Conservation (phyloP, 1,139 yeast species). For the Protomyces arabidopsidicola region DNA sequence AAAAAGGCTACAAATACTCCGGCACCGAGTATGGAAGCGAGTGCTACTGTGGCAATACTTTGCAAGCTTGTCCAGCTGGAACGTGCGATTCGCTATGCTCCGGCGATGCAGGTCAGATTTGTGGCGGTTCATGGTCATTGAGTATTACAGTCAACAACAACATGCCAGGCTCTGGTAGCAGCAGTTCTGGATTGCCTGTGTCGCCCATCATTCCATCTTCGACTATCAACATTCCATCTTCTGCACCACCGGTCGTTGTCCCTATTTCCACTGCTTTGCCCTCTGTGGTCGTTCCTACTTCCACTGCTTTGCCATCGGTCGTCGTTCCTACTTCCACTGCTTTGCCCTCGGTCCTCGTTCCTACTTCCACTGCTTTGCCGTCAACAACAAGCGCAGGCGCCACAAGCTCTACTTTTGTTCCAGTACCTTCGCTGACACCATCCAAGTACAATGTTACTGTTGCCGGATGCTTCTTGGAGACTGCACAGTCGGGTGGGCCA, state of each 20-base stretch:
- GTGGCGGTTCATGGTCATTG: constrained; percentile 15
- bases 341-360: too few species aligned
- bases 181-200: too few species aligned
- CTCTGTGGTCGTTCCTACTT: too few species aligned
- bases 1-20: constrained; percentile 3
- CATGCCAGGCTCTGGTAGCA: not conserved
- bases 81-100: constrained; percentile 17
- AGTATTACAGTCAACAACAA: not conserved
- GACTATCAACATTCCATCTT: too few species aligned
- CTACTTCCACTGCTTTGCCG: too few species aligned
- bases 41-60: constrained; percentile 14
- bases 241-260: too few species aligned
- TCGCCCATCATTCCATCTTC: too few species aligned
- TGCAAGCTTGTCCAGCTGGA: constrained; percentile 3
- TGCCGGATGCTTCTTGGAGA: constrained; percentile 8
- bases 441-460: not conserved
- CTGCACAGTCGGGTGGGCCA: not conserved
- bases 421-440: not conserved
- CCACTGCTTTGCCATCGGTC: too few species aligned
- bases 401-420: too few species aligned
- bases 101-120: constrained; percentile 8
- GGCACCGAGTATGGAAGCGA: constrained; percentile 24
- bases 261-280: too few species aligned
- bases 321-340: too few species aligned
- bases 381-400: too few species aligned